Conservation (phyloP, 164 flowering plant genomes). For the Cinnamomum chago region DNA sequence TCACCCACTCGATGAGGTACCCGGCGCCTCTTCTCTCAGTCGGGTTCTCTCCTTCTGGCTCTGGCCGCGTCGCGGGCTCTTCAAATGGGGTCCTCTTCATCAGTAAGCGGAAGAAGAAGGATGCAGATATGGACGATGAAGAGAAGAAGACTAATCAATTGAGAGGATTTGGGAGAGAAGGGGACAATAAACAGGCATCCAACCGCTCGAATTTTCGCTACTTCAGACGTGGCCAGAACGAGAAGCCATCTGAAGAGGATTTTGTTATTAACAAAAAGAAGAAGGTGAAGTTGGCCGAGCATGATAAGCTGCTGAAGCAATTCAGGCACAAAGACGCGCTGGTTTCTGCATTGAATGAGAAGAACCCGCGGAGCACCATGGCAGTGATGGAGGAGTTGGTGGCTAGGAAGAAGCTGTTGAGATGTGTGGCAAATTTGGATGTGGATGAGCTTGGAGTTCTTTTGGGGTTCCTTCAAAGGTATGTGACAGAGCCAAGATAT, state of each 20-base stretch:
- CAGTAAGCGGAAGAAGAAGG: conserved; percentile 69
- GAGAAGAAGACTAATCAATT: conserved; percentile 21
- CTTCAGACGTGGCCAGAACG: conserved; percentile 67
- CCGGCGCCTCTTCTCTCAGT: conserved; percentile 75
- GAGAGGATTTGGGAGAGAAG: conserved; percentile 20
- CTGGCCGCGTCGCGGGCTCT: conserved; percentile 62
- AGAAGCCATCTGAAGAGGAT: conserved; percentile 71
- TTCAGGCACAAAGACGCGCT: conserved; percentile 86
- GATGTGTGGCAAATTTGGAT: conserved; percentile 69
- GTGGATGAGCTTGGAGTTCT: conserved; percentile 68
- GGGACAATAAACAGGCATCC: conserved; percentile 31
- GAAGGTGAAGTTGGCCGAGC: conserved; percentile 66
- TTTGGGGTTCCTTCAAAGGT: conserved; percentile 53
- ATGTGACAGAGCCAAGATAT: conserved; percentile 51
- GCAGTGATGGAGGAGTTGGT: conserved; percentile 95
- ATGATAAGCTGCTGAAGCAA: conserved; percentile 79
- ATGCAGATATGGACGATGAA: conserved; percentile 16
- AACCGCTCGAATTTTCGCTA: conserved; percentile 64
- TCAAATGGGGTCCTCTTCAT: conserved; percentile 70
- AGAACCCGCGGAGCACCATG: conserved; percentile 55
- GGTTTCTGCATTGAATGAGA: conserved; percentile 49
- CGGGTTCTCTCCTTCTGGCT: conserved; percentile 64
- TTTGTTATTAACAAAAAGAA: conserved; percentile 44
- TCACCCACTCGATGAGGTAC: conserved; percentile 75
- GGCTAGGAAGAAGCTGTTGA: conserved; percentile 69